These are phyloP conservation scores for Hypoxylon sp. DNA, from an alignment of 2,329 filamentous ascomycete species.

Conservation along the genomic window DNA sequence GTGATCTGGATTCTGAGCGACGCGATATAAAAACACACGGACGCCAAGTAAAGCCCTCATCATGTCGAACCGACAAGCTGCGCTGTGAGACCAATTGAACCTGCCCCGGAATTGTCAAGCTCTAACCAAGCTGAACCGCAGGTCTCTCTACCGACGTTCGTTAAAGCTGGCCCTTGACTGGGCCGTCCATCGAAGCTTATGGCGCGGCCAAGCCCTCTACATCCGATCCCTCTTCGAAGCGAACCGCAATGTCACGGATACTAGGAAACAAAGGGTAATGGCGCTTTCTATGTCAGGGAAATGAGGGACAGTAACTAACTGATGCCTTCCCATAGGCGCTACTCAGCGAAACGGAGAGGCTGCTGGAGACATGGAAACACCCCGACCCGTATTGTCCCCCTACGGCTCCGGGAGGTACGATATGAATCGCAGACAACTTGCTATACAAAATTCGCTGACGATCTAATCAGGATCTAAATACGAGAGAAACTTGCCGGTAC, in stretches of 20 bases:
- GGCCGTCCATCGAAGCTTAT: slow-evolving; percentile 92
- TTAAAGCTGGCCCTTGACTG: slow-evolving; percentile 95
- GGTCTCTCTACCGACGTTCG: slow-evolving; percentile 89
- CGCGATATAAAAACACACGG: slow-evolving; percentile 15
- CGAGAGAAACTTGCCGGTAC: slow-evolving; percentile 90
- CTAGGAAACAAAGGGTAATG: slow-evolving; percentile 85
- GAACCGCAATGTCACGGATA: slow-evolving; percentile 87
- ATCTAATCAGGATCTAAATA: slow-evolving; percentile 84
- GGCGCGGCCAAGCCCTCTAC: slow-evolving; percentile 96
- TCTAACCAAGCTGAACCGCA: slow-evolving; percentile 53
- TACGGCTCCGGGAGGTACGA: slow-evolving; percentile 90
- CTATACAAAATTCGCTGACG: slow-evolving; percentile 7
- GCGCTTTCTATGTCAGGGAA: neutral
- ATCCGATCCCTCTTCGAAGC: slow-evolving; percentile 96
- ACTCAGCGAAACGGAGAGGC: slow-evolving; percentile 87
- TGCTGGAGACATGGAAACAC: slow-evolving; percentile 96
- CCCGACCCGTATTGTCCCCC: slow-evolving; percentile 93
- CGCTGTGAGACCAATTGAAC: slow-evolving; percentile 61
- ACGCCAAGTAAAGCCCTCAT: slow-evolving; percentile 45
- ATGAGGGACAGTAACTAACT: neutral
- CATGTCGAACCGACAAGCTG: slow-evolving; percentile 66
- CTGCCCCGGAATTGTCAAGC: neutral
- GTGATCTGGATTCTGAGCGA: slow-evolving; percentile 24
- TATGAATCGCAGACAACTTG: neutral
- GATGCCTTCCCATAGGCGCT: slow-evolving; percentile 71